Evolutionary conservation across 2,329 filamentous ascomycete species (phyloP), one percentile per base, ranked within the genome.

Genomic region (Tolypocladium pustulatum): DNA sequence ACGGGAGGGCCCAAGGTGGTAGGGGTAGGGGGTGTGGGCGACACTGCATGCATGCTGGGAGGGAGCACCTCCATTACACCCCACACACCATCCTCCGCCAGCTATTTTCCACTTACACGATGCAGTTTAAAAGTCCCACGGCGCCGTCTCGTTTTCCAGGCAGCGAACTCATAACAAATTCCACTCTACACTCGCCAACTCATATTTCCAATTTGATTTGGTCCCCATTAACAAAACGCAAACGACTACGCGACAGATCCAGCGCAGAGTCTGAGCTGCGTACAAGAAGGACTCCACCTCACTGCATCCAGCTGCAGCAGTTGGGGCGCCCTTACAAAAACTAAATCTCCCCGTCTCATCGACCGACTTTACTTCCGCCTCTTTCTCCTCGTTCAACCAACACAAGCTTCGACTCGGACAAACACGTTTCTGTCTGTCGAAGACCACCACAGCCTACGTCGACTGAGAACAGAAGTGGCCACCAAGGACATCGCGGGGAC

Each of bases 111-210:
- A 51, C 46, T 32, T 51, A n/a, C 25, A 51, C 46, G 46, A 49
- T 30, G 27, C 27, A 34, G 49, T 5, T 52, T 52, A 52, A 52
- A 52, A 52, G 49, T 52, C 49, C 9, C 49, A 17, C 49, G 27
- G 51, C 36, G 57, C 56, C 59, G 37, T 36, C 56, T 56, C 27
- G 37, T 38, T 43, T 58, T 51, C 52, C 53, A 56, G 56, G 53
- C 56, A 49, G 37, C 59, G 46, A n/a, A 52, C 20, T 34, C 30
- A 25, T 22, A 13, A n/a, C 25, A 22, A n/a, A 46, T 46, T 15
- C 41, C 41, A 34, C 17, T n/a, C 30, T 34, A 20, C 49, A 52
- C 9, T 7, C 38, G n/a, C 20, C 49, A 12, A 13, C n/a, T 17
- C 9, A n/a, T 32, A 12, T 34, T 34, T 52, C 49, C 27, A 10